Conservation (phyloP, 1,139 yeast genomes). For the Nakaseomyces sp. region DNA sequence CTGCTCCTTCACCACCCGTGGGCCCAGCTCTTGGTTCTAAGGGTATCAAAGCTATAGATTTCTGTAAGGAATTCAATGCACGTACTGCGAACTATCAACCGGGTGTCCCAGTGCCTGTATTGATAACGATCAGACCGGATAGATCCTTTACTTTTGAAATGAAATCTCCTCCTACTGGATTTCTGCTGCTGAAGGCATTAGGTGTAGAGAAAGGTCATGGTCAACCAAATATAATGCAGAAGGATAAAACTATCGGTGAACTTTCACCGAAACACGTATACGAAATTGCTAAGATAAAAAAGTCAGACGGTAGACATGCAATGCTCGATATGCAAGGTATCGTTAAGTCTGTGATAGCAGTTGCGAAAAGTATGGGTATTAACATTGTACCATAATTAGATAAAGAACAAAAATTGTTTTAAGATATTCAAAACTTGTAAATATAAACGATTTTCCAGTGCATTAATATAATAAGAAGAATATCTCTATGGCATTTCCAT, state of each 20-base stretch:
- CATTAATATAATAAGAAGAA: neutral
- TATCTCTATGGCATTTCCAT: too few species aligned
- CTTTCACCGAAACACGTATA: constrained; percentile 81
- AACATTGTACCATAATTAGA: constrained; percentile 53
- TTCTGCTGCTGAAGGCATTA: constrained; percentile 76
- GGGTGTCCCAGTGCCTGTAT: constrained; percentile 84
- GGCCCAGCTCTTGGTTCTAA: constrained; percentile 98
- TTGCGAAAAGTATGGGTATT: constrained; percentile 83
- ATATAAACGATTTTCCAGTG: neutral
- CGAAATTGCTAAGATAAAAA: constrained; percentile 90
- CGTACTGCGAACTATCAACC: constrained; percentile 81
- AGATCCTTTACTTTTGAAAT: constrained; percentile 77
- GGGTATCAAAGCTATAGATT: constrained; percentile 97
- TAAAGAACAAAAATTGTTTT: too few species aligned
- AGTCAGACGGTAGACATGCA: constrained; percentile 74
- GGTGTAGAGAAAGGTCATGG: constrained; percentile 57
- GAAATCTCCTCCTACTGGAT: constrained; percentile 89
- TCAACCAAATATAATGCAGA: constrained; percentile 35
- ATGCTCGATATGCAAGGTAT: constrained; percentile 63
- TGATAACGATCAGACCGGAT: constrained; percentile 83
- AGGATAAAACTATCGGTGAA: constrained; percentile 49
- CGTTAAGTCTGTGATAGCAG: constrained; percentile 74
- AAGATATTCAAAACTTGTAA: neutral
- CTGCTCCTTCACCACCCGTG: constrained; percentile 98
- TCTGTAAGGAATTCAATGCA: constrained; percentile 97